These are phyloP conservation scores for Coemansia sp. DNA, from an alignment of 371 early-diverging fungal genomes.

Conservation along the genomic window DNA sequence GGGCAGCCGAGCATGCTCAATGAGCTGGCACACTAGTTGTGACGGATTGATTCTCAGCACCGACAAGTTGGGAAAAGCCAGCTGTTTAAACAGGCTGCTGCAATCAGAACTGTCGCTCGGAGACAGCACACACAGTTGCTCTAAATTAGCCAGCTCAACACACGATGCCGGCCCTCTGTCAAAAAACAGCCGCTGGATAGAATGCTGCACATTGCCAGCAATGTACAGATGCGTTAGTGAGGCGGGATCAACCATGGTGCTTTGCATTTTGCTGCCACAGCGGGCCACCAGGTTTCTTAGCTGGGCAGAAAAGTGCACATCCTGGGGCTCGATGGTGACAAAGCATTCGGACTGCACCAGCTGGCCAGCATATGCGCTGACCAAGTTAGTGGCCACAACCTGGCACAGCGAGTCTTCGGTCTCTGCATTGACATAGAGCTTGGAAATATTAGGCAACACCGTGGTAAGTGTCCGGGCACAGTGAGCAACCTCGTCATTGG, in stretches of 20 bases:
- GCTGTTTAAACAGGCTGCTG: neutral
- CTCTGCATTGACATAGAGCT: neutral
- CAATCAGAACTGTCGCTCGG: neutral
- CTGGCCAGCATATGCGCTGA: neutral
- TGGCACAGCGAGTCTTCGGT: neutral
- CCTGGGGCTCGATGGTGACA: neutral
- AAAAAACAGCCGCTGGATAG: neutral
- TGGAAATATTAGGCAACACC: neutral
- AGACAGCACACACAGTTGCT: neutral
- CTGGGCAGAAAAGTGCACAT: neutral
- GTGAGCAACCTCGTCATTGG: neutral
- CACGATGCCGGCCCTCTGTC: too few species aligned
- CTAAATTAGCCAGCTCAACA: neutral
- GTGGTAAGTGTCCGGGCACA: neutral
- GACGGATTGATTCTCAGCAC: neutral
- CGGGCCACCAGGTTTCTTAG: neutral
- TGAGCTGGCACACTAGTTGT: neutral
- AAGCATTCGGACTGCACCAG: neutral
- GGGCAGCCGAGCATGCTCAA: neutral
- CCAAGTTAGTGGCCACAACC: neutral
- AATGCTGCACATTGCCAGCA: neutral
- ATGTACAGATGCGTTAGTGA: slow-evolving; percentile 1
- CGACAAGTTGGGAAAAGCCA: neutral
- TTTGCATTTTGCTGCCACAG: neutral
- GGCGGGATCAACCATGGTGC: neutral